phyloP scores from a whole-genome alignment of 345 rosid species.

The Firmiana major region DNA sequence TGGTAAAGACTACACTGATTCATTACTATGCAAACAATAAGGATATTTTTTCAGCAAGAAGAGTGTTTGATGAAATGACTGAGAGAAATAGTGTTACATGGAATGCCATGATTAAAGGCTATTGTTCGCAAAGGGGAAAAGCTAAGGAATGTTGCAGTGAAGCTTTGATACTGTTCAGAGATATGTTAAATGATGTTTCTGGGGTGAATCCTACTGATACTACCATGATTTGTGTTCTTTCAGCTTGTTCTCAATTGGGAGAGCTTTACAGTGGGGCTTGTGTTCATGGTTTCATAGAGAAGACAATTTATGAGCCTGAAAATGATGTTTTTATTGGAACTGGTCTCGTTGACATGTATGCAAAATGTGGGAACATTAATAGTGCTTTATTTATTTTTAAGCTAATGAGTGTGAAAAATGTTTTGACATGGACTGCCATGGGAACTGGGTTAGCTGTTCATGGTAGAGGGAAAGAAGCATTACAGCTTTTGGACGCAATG shows the following conservation, averaged over 20 bases:
- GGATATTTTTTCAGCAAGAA: slow-evolving; percentile 38
- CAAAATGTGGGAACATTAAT: slow-evolving; percentile 53
- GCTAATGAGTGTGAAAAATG: slow-evolving; percentile 46
- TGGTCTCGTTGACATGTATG: slow-evolving; percentile 61
- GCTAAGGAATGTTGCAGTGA: slow-evolving; percentile 31
- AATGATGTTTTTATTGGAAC: slow-evolving; percentile 55
- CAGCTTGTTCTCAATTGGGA: slow-evolving; percentile 51
- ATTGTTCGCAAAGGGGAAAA: slow-evolving; percentile 43
- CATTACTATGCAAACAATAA: slow-evolving; percentile 48
- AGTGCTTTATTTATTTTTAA: slow-evolving; percentile 34
- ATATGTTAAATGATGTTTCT: slow-evolving; percentile 32
- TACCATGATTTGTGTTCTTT: slow-evolving; percentile 61
- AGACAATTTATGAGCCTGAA: slow-evolving; percentile 40
- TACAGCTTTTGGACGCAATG: slow-evolving; percentile 43
- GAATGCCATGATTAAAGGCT: slow-evolving; percentile 62
- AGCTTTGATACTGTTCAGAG: slow-evolving; percentile 42
- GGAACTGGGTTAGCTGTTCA: slow-evolving; percentile 58
- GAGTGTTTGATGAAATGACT: slow-evolving; percentile 65
- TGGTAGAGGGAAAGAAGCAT: slow-evolving; percentile 49
- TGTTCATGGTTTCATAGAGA: slow-evolving; percentile 56
- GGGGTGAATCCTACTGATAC: slow-evolving; percentile 49
- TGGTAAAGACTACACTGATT: slow-evolving; percentile 49
- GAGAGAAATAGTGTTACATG: slow-evolving; percentile 47
- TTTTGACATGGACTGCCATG: slow-evolving; percentile 65
- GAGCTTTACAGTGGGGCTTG: slow-evolving; percentile 42